phyloP scores from a whole-genome alignment of 2,329 filamentous ascomycete species.

The Fusarium penzigii region DNA sequence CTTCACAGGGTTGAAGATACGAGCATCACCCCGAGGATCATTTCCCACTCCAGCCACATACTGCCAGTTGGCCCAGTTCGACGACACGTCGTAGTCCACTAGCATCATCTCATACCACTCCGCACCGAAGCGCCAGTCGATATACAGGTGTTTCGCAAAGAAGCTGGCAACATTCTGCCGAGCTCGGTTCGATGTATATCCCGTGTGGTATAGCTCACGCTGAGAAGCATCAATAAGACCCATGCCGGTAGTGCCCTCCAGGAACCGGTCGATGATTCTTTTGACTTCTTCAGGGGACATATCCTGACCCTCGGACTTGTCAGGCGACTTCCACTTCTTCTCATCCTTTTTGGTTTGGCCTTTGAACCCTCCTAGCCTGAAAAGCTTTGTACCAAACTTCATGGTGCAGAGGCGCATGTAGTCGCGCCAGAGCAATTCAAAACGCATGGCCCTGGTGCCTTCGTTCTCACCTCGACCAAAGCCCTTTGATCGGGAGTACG shows the following conservation, averaged over 20 bases:
- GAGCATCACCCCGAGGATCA: constrained; percentile 68
- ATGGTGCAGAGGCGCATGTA: constrained; percentile 77
- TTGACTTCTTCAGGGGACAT: constrained; percentile 45
- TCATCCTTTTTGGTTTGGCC: constrained; percentile 44
- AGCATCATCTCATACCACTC: constrained; percentile 81
- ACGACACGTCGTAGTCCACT: constrained; percentile 73
- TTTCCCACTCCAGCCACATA: constrained; percentile 80
- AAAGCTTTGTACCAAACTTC: constrained; percentile 69
- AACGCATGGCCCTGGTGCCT: constrained; percentile 68
- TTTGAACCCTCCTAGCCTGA: constrained; percentile 62
- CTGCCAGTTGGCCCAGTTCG: constrained; percentile 84
- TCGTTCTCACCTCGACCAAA: constrained; percentile 72
- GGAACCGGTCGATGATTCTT: constrained; percentile 57
- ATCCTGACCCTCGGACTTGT: constrained; percentile 37
- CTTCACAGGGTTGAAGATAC: constrained; percentile 83
- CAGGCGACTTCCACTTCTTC: constrained; percentile 51
- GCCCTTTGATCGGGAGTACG: constrained; percentile 47
- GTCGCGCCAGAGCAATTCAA: constrained; percentile 77
- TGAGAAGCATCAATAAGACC: constrained; percentile 77
- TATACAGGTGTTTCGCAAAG: constrained; percentile 68
- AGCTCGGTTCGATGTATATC: constrained; percentile 76
- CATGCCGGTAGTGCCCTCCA: constrained; percentile 70
- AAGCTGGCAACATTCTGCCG: constrained; percentile 78
- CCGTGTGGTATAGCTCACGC: constrained; percentile 72
- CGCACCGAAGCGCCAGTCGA: constrained; percentile 80